A percentile compares a stretch with the other conserved stretches of the same genome.
phyloP scores from a whole-genome alignment of 306 rosid species.

The Cucurbita ficifolia region DNA sequence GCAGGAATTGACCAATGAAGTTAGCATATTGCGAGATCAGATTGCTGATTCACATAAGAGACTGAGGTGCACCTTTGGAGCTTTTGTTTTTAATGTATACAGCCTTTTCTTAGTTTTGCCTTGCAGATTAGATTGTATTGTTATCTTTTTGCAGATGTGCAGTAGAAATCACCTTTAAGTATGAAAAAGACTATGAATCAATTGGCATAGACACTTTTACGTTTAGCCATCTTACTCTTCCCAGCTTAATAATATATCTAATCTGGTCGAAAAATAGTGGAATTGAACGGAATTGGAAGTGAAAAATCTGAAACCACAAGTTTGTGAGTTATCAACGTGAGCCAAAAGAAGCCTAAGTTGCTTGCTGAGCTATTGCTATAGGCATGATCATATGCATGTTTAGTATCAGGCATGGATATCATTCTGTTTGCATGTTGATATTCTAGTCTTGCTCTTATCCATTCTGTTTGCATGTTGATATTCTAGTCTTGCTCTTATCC shows the following conservation, averaged over 20 bases:
- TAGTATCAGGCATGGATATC: background rate
- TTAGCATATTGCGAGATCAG: conserved; percentile 31
- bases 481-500: background rate
- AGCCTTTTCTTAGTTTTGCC: background rate
- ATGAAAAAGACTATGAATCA: background rate
- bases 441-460: background rate
- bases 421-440: background rate
- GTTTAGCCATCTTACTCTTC: background rate
- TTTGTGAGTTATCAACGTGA: background rate
- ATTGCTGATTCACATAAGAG: conserved; percentile 53
- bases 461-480: conserved; percentile 4
- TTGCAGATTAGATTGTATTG: background rate
- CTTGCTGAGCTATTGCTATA: background rate
- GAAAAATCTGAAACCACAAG: background rate
- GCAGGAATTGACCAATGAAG: conserved; percentile 52
- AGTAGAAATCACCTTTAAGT: background rate
- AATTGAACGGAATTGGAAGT: background rate
- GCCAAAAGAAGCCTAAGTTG: background rate
- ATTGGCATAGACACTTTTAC: background rate
- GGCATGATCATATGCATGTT: background rate
- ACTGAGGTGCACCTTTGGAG: conserved; percentile 37
- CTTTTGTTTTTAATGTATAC: conserved; percentile 5
- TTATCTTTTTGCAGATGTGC: background rate
- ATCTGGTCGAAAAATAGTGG: background rate
- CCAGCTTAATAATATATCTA: background rate